Conservation (phyloP, 2,329 filamentous ascomycete species). For the Pyrenophora teres region DNA sequence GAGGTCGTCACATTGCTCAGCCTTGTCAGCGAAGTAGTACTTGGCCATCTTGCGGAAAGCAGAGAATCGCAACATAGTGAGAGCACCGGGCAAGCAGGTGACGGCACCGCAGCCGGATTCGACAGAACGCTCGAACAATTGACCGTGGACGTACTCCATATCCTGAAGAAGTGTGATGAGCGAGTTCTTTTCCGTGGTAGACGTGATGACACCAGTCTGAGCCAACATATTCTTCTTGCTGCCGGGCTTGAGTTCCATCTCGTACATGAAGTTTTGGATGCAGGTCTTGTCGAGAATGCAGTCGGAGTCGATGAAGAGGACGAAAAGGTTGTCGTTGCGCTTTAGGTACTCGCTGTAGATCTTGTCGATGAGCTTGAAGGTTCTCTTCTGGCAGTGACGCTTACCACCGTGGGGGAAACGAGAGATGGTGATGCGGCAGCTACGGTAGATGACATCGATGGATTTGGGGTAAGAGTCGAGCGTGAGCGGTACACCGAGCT, state of each 20-base stretch:
- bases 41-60: conserved; percentile 97
- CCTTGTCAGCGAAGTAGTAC: conserved; percentile 97
- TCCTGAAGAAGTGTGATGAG: conserved; percentile 93
- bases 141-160: conserved; percentile 97
- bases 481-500: conserved; percentile 78
- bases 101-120: conserved; percentile 94
- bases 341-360: conserved; percentile 87
- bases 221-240: conserved; percentile 92
- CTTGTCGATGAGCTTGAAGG: conserved; percentile 90
- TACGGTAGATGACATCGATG: conserved; percentile 85
- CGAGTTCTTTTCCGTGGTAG: conserved; percentile 85
- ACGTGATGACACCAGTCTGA: conserved; percentile 97
- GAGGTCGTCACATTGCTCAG: conserved; percentile 90
- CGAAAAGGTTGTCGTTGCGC: conserved; percentile 88
- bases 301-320: conserved; percentile 96
- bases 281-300: conserved; percentile 91
- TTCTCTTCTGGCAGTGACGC: conserved; percentile 88
- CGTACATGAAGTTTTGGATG: conserved; percentile 96
- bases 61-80: conserved; percentile 94
- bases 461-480: conserved; percentile 82
- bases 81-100: conserved; percentile 90
- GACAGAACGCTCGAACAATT: conserved; percentile 92
- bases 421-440: conserved; percentile 84
- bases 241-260: conserved; percentile 96
- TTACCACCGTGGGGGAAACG: conserved; percentile 94